phyloP scores from a whole-genome alignment of 495 filamentous ascomycete genomes.

The Neurospora tetraspora region DNA sequence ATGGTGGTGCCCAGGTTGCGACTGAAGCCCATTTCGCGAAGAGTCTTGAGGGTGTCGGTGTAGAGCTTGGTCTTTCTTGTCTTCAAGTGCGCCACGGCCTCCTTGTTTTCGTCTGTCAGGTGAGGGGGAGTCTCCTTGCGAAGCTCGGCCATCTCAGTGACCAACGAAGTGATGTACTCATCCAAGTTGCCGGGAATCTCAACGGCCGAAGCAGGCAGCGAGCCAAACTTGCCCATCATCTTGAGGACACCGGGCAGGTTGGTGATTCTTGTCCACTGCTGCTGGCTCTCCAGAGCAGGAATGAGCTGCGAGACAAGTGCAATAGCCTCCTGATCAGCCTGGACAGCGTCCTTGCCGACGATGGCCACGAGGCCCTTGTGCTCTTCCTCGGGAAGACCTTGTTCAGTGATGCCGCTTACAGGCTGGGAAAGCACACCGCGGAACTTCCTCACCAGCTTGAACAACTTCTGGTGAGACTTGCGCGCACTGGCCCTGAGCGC shows the following conservation, averaged over 20 bases:
- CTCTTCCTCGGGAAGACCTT: constrained; percentile 51
- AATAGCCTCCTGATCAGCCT: constrained; percentile 36
- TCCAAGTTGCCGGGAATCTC: constrained; percentile 53
- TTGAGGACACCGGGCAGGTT: constrained; percentile 54
- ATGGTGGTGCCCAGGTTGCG: constrained; percentile 60
- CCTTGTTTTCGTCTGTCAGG: constrained; percentile 74
- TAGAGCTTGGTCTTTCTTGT: constrained; percentile 83
- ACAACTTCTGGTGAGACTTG: constrained; percentile 83
- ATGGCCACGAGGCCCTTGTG: neutral
- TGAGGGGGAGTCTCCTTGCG: constrained; percentile 68
- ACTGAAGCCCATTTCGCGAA: constrained; percentile 82
- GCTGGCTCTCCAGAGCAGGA: constrained; percentile 44
- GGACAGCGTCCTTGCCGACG: neutral
- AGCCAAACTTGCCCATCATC: constrained; percentile 37
- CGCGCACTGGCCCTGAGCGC: constrained; percentile 78
- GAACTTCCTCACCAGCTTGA: constrained; percentile 85
- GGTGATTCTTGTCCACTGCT: constrained; percentile 52
- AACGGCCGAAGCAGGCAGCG: constrained; percentile 39
- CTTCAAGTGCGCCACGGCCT: constrained; percentile 75
- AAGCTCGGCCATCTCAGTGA: constrained; percentile 57
- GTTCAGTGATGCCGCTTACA: constrained; percentile 50
- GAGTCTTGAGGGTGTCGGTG: constrained; percentile 68
- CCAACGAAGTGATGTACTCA: constrained; percentile 54
- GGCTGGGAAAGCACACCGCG: constrained; percentile 63
- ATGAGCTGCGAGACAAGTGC: constrained; percentile 42